Base-by-base conservation (phyloP, 768 basidiomycete genomes). In the Psilocybe cubensis region DNA sequence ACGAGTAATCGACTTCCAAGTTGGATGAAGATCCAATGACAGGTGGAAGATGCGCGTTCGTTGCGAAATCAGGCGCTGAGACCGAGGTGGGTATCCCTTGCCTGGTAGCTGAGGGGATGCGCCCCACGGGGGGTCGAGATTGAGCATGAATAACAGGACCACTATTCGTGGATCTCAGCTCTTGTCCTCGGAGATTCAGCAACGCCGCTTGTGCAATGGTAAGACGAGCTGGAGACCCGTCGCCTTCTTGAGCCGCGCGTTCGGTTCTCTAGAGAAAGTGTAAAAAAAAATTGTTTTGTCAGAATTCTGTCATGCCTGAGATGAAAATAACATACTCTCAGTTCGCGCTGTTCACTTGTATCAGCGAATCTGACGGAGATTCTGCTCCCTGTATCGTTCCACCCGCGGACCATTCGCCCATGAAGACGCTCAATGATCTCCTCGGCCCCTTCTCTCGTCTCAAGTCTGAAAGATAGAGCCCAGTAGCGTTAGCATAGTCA, bases 341-440 rank as follows among this genome's bases (percentile, higher is more conserved):
- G 73, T 63, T 92, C 90, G 52, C 91, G 74, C 68, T 92, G 90
- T 65, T 92, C 91, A 10, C 80, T 75, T 8, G 86, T 90, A 66
- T 92, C 90, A 12, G 90, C 90, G 65, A 92, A 92, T 33, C 91
- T 78, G 17, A 92, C 91, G 4, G 87, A 89, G 54, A 92, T 90
- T 48, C 91, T 74, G 66, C 88, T 87, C 14, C 90, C 90, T 10
- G 83, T 70, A 58, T 92, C 91, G 58, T 89, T 83, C 86, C 84
- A 88, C 10, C 91, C 91, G 40, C 89, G 79, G 7, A 93, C 88
- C 83, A 90, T 86, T 8, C 88, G 79, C 5, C 91, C 91, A 67
- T 93, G 90, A 25, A 93, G 76, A 25, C 86, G 82, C 58, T 91
- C 88, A 40, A 92, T 84, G 52, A 89, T 80, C 55, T 92, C 89